Base-by-base conservation (phyloP, 1,139 yeast species). In the Blastobotrys ciferrii region DNA sequence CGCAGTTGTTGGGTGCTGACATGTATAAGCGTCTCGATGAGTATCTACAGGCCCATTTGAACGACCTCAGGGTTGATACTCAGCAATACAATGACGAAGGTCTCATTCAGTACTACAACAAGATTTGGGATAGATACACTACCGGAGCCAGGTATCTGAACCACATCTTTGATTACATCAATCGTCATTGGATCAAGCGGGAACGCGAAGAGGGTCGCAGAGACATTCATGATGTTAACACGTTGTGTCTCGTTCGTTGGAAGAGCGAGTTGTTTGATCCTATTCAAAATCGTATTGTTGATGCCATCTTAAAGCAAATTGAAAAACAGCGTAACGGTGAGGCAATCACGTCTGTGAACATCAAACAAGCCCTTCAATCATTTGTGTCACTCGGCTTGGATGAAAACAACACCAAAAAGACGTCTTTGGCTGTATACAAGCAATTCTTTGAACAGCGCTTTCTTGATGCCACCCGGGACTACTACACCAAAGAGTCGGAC, bases 151-250 rank as follows among this genome's bases (percentile, higher is more conserved):
- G 91, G 15, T 87, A 88, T 66, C 72, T 94, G 68, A 89, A 89
- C 67, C 95, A 94, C 66, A 94, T 94, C 25, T 88, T 92, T 64
- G 96, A 91, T 65, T 94, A 94, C 67, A 82, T 94, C 79, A 94
- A 94, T 67, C 79, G 98, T 56, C 92, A 92, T 69, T 94, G 98
- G 98, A 97, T 94, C 44, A 88, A 86, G 61, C 89, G 95, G 64
- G 98, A 92, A 67, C 78, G 98, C 61, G 87, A 91, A 39, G 98
- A 92, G 64, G 98, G 98, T n/a, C 81, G 88, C 61, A 78, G 91
- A 56, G 89, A 88, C 60, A 82, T 92, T 44, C 88, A 83, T 66
- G 98, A 94, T 67, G 95, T 94, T 33, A 84, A 87, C 62, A 89
- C 97, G 1, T 73, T 92, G 58, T 85, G 96, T 48, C 72, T 92